These are phyloP conservation scores for Platanus orientalis DNA, from an alignment of 164 flowering plant species.

Conservation along the genomic window DNA sequence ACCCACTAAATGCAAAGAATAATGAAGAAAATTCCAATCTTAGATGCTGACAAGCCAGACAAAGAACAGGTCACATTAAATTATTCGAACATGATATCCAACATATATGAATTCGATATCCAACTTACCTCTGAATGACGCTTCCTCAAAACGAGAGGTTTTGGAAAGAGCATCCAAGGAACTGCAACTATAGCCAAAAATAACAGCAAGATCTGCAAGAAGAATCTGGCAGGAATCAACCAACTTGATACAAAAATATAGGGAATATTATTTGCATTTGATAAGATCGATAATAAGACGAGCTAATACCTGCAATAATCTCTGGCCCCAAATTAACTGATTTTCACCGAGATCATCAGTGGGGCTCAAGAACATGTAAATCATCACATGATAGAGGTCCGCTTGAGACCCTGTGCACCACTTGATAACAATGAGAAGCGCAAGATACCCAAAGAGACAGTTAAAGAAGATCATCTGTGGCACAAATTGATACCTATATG, in stretches of 20 bases:
- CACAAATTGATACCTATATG: conserved; percentile 79
- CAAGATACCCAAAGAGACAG: conserved; percentile 93
- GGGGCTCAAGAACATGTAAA: conserved; percentile 95
- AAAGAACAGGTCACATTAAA: background rate
- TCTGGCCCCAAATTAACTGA: conserved; percentile 89
- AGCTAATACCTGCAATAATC: conserved; percentile 68
- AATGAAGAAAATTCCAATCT: background rate
- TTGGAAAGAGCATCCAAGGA: conserved; percentile 99
- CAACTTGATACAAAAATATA: background rate
- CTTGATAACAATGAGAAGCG: conserved; percentile 78
- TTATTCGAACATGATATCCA: background rate
- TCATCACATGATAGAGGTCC: conserved; percentile 95
- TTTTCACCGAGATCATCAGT: conserved; percentile 88
- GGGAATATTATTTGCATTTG: background rate
- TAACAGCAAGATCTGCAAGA: conserved; percentile 75
- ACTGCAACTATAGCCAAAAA: conserved; percentile 76
- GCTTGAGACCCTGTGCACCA: conserved; percentile 98
- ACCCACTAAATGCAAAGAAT: background rate
- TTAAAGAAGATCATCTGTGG: conserved; percentile 94
- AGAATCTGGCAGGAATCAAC: conserved; percentile 4
- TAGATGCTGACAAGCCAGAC: background rate
- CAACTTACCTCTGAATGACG: conserved; percentile 60
- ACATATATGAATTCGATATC: conserved; percentile 7
- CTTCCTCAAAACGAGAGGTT: conserved; percentile 81
- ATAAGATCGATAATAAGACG: conserved; percentile 6